Conservation (phyloP, 202 grass and related monocot species). For the Saccharum hybrid region DNA sequence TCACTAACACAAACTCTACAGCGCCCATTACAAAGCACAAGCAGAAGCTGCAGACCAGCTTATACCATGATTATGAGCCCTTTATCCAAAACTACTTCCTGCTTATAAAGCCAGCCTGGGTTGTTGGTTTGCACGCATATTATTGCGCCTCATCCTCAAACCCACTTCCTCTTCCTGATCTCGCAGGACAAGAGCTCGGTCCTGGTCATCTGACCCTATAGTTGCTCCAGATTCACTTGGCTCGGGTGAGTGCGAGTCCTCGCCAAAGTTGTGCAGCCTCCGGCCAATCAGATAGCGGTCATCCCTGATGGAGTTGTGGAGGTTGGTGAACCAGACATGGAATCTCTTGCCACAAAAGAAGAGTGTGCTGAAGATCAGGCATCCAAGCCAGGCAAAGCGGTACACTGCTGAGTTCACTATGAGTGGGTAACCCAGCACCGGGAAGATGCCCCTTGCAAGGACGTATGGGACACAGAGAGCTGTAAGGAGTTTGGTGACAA, state of each 20-base stretch:
- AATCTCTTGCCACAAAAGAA: slow-evolving; percentile 90
- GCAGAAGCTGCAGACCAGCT: neutral
- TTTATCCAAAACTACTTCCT: neutral
- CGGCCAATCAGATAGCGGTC: slow-evolving; percentile 94
- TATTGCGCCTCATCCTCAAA: slow-evolving; percentile 69
- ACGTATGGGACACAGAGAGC: slow-evolving; percentile 90
- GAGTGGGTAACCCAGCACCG: slow-evolving; percentile 79
- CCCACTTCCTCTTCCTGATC: slow-evolving; percentile 59
- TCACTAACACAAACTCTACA: slow-evolving; percentile 40
- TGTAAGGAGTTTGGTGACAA: slow-evolving; percentile 87
- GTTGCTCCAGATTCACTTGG: neutral
- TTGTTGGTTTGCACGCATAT: slow-evolving; percentile 46
- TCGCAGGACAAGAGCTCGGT: slow-evolving; percentile 48
- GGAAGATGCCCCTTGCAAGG: slow-evolving; percentile 93
- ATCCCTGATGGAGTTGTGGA: slow-evolving; percentile 96
- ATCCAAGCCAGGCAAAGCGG: slow-evolving; percentile 94
- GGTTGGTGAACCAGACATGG: slow-evolving; percentile 94
- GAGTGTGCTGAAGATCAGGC: slow-evolving; percentile 63
- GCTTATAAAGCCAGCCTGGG: slow-evolving; percentile 43
- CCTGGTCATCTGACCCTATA: slow-evolving; percentile 19
- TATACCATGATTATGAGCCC: slow-evolving; percentile 3
- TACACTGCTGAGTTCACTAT: slow-evolving; percentile 95
- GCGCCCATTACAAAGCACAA: slow-evolving; percentile 6
- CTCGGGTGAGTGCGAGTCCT: slow-evolving; percentile 46
- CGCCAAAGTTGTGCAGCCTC: slow-evolving; percentile 90